Evolutionary conservation across 1,284 basidiomycete species (phyloP), one percentile per base, ranked within the genome.

Genomic region (Ustilago cynodontis): DNA sequence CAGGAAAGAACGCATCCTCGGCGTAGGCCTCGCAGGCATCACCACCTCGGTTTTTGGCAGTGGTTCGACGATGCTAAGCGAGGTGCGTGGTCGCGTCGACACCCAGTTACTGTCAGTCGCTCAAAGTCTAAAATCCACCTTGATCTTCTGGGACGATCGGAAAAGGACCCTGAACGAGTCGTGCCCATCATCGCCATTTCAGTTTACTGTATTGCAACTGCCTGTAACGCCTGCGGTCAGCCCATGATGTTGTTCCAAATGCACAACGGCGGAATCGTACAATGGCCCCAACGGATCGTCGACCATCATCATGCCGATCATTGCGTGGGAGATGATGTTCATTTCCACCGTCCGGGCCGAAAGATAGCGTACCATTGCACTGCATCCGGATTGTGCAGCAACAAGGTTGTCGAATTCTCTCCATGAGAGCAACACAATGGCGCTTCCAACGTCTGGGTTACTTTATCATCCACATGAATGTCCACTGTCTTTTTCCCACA

Each of bases 61-160:
- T 33, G 6, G 31, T 33, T 33, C 11, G 31, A 33, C 11, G 31
- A 14, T 39, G 33, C 39, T 56, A 56, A 56, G 54, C 54, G 54
- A 56, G 54, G 37, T 56, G n/a, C 6, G 37, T 9, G 22, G 37
- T 37, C 54, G 54, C 5, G 31, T 11, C 31, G 31, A 33, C 31
- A 33, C 31, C 31, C 31, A 33, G 31, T n/a, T n/a, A 33, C 6
- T 33, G 11, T 33, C 31, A 33, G 31, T 33, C 31, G 11, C 31
- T n/a, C n/a, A n/a, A 33, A 5, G 31, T 33, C 31, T 33, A 33
- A 13, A 43, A 28, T 26, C 24, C 54, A 56, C 39, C 20, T 56
- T 56, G 54, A 56, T 56, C 54, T 28, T 35, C 26, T 43, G 22
- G 13, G 39, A 56, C 22, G 54, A 56, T 56, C 54, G 54, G 8